Base-by-base conservation (phyloP, 345 rosid species). In the Crucihimalaya himalaica region DNA sequence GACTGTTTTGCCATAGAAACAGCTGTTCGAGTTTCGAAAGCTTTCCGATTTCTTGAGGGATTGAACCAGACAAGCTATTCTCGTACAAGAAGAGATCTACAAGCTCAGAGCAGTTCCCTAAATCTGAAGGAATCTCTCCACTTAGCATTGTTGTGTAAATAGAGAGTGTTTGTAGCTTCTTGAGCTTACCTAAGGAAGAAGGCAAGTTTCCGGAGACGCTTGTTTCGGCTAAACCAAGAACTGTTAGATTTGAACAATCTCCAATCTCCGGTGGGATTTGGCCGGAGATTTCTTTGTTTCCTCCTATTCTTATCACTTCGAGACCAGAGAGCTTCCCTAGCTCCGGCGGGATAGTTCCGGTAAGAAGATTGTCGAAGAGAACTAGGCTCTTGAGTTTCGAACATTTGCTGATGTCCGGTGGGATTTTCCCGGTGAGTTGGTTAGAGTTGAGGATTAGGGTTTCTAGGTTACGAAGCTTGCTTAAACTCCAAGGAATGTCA, bases 31-130 rank as follows among this genome's bases (percentile, higher is more conserved):
- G 89, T 81, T 85, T 95, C 56, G 59, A 52, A 18, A 95, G 92
- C 78, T 82, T 86, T 21, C 93, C 91, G 18, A 95, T 75, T 78
- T 88, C 87, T 3, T 70, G 56, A 2, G 99, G 97, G 35, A 95
- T 90, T 1, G 89, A 77, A 21, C 99, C 97, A 46, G 97, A 87
- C 55, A 95, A 84, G 81, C 85, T 79, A 35, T 95, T 95, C 76
- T 87, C 93, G 39, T 89, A 89, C 51, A 92, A 83, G 90, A 78
- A 88, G 82, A 95, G 66, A 72, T 80, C 81, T 8, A 88, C 89
- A 72, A 95, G 96, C 86, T 92, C 89, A 66, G 92, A 81, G 58
- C 99, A 92, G 75, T 92, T 88, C 55, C 96, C 93, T 76, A 95
- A 55, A 3, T 88, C 87, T 5, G 88, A 73, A 72, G 99, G 99